These are phyloP conservation scores for Rhodosporidiobolus odoratus DNA, from an alignment of 768 basidiomycete genomes.

Conservation along the genomic window DNA sequence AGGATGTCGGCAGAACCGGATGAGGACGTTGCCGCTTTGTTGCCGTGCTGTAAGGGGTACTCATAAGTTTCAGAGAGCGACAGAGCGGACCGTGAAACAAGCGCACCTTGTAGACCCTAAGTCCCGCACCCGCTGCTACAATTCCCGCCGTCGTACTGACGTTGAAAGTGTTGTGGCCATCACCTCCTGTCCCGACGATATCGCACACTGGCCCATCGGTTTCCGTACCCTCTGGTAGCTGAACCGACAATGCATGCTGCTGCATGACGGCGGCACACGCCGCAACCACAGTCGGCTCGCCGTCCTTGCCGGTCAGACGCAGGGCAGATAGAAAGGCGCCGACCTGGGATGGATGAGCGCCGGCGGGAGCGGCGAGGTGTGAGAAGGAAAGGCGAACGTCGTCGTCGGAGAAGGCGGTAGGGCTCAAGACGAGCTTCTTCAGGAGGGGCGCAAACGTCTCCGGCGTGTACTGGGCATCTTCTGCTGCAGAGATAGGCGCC, in stretches of 20 bases:
- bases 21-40: slow-evolving; percentile 77
- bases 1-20: slow-evolving; percentile 93
- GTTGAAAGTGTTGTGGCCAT: slow-evolving; percentile 93
- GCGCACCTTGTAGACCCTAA: slow-evolving; percentile 81
- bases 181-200: slow-evolving; percentile 91
- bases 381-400: slow-evolving; percentile 66
- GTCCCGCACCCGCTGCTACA: slow-evolving; percentile 90
- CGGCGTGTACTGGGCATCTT: slow-evolving; percentile 52
- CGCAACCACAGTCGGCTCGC: slow-evolving; percentile 67
- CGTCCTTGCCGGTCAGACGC: slow-evolving; percentile 71
- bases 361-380: slow-evolving; percentile 53
- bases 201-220: slow-evolving; percentile 51
- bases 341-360: slow-evolving; percentile 65
- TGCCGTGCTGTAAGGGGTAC: slow-evolving; percentile 63
- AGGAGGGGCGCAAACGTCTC: slow-evolving; percentile 74
- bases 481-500: background rate
- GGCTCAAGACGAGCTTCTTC: slow-evolving; percentile 57
- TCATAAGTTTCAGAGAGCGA: background rate
- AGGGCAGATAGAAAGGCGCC: slow-evolving; percentile 85
- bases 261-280: slow-evolving; percentile 72
- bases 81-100: background rate
- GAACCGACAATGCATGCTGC: slow-evolving; percentile 61
- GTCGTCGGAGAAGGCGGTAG: slow-evolving; percentile 49
- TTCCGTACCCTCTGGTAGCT: slow-evolving; percentile 52
- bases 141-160: slow-evolving; percentile 91